Evolutionary conservation across 805 yeast genomes (phyloP).

Genomic region (Yarrowia sp.): DNA sequence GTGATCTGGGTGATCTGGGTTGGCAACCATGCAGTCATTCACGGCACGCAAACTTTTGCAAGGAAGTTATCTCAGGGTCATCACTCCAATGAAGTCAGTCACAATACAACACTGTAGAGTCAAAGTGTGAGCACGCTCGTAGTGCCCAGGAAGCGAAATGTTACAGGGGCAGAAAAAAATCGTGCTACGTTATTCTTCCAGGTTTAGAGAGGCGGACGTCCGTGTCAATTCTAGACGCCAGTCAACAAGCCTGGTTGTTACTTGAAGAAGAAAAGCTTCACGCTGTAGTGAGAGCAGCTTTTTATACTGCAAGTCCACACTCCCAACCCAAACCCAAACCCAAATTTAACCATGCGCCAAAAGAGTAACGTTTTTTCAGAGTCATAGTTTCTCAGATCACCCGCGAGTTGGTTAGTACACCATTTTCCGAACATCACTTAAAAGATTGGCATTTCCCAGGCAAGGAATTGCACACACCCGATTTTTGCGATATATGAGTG

Average conservation of each 20-base stretch:
- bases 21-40: no score
- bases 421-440: slow-evolving; percentile 15
- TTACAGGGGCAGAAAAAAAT: slow-evolving; percentile 14
- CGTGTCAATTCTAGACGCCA: background rate
- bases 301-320: background rate
- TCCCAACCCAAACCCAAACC: slow-evolving; percentile 11
- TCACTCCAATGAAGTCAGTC: no score
- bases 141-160: slow-evolving; percentile 21
- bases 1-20: no score
- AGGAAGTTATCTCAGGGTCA: no score
- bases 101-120: no score
- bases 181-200: slow-evolving; percentile 20
- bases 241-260: slow-evolving; percentile 26
- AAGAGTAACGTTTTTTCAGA: slow-evolving; percentile 5
- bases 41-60: no score
- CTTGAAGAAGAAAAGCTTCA: slow-evolving; percentile 5
- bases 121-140: slow-evolving; percentile 15
- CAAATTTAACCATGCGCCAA: background rate
- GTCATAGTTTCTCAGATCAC: background rate
- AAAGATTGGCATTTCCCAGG: slow-evolving; percentile 11
- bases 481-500: slow-evolving; percentile 20
- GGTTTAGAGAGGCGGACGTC: slow-evolving; percentile 25
- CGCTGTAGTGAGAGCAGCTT: background rate
- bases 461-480: background rate
- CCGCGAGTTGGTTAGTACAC: background rate